A percentile compares a stretch with the other conserved stretches of the same genome.
Conservation (phyloP, 176 grass and related monocot genomes). For the Lolium perenne region DNA sequence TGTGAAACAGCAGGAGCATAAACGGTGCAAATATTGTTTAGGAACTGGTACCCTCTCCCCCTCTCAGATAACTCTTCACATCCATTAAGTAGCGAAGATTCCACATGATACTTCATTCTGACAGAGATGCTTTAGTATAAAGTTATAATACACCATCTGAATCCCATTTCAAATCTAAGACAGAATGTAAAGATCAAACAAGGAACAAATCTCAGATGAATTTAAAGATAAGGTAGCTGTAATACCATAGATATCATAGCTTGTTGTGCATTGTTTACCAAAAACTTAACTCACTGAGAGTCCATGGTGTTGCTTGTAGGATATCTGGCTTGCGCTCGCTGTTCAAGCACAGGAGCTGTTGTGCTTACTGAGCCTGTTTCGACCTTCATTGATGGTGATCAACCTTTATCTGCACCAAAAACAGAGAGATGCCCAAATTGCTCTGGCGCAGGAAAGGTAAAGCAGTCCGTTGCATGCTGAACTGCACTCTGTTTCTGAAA, state of each 20-base stretch:
- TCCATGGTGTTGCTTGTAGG: conserved; percentile 55
- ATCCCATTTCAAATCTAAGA: conserved; percentile 1
- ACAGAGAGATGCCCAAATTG: conserved; percentile 95
- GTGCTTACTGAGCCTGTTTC: conserved; percentile 77
- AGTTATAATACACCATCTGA: background rate
- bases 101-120: conserved; percentile 4
- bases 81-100: background rate
- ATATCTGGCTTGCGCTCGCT: conserved; percentile 94
- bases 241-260: background rate
- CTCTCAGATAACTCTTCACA: background rate
- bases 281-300: background rate
- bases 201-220: conserved; percentile 7
- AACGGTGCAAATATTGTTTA: conserved; percentile 97
- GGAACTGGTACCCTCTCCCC: conserved; percentile 75
- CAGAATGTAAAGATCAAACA: background rate
- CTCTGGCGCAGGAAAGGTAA: conserved; percentile 95
- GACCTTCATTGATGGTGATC: conserved; percentile 54
- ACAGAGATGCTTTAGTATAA: background rate
- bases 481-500: background rate
- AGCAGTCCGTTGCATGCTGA: background rate
- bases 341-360: conserved; percentile 87
- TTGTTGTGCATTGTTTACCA: background rate
- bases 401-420: conserved; percentile 69
- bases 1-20: conserved; percentile 98
- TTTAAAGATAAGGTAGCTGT: background rate